Percentiles rank a stretch among this genome's conserved stretches.
phyloP scores from a whole-genome alignment of 2,329 filamentous ascomycete genomes.

The Aspergillus hortae region DNA sequence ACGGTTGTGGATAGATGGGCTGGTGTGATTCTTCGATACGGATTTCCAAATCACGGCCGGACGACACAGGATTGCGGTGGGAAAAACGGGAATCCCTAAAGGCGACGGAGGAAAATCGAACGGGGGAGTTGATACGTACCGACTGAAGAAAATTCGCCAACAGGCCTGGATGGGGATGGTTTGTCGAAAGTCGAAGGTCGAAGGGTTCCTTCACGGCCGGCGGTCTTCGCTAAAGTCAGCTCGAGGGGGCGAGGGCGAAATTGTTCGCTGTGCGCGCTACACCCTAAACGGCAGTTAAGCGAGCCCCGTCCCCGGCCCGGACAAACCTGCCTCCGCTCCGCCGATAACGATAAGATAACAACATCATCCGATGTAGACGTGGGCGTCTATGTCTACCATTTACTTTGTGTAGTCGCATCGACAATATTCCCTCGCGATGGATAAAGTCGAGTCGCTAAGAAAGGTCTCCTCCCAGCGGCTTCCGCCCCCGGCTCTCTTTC shows the following conservation, averaged over 20 bases:
- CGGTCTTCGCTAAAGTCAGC: conserved; percentile 31
- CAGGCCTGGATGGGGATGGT: conserved; percentile 32
- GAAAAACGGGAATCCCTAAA: conserved; percentile 13
- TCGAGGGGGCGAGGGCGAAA: conserved; percentile 21
- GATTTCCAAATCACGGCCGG: conserved; percentile 11
- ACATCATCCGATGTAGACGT: background rate
- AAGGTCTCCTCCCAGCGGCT: conserved; percentile 50
- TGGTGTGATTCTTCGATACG: conserved; percentile 2
- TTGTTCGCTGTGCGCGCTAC: conserved; percentile 38
- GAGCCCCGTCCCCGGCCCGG: conserved; percentile 28
- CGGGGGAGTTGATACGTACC: conserved; percentile 30
- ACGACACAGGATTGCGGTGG: conserved; percentile 5
- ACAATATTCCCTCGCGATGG: conserved; percentile 14
- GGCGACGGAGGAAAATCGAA: conserved; percentile 3
- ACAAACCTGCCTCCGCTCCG: conserved; percentile 16
- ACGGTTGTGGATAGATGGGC: conserved; percentile 2
- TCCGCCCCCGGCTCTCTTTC: conserved; percentile 73
- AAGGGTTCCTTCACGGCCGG: conserved; percentile 33
- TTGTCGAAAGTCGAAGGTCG: conserved; percentile 41
- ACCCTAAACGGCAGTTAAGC: conserved; percentile 37
- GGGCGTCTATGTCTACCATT: too few species aligned
- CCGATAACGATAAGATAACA: conserved; percentile 15
- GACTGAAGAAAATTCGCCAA: conserved; percentile 38
- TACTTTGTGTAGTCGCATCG: background rate
- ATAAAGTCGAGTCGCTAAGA: conserved; percentile 22